Base-by-base conservation (phyloP, 2,329 filamentous ascomycete genomes). In the Lasiodiplodia gonubiensis region DNA sequence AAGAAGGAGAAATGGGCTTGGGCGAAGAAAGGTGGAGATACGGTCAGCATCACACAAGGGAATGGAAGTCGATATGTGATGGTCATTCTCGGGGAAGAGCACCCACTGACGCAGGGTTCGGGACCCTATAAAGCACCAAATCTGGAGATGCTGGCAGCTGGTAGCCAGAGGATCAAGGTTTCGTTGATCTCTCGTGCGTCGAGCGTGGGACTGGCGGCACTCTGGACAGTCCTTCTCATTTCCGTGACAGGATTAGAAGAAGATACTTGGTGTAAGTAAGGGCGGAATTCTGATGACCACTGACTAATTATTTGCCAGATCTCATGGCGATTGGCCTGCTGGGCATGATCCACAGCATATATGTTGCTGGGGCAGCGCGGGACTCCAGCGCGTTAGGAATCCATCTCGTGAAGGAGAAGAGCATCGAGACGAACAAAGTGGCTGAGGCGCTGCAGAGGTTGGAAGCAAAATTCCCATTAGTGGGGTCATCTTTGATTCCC, bases 1-100 rank as follows among this genome's bases (percentile, higher is more conserved):
- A 54, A 46, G 12, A 11, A 8, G 10, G 67, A 66, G 33, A 61
- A 65, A 39, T 30, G 48, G 52, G 7, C 61, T 2, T 16, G n/a
- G 4, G 3, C n/a, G 4, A 57, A 14, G 3, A 48, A 25, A 16
- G 16, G 23, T 2, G 46, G 42, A 6, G 33, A 23, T 0, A 37
- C 52, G 1, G 52, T 54, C 3, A 37, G 52, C n/a, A 54, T 54
- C 18, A 54, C 52, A 1, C 52, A 54, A n/a, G 52, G 52, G 1
- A 54, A 54, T n/a, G 52, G 52, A 2, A 54, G 52, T 18, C 7
- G 30, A 10, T 21, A 54, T 4, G 52, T 54, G 0, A 33, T 54
- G 30, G 52, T 54, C 1, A 54, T 54, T n/a, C 52, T 54, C 6
- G 52, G 30, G 6, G n/a, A 35, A 2, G n/a, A 35, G 30, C 30